Evolutionary conservation across 2,329 filamentous ascomycete species (phyloP).

Genomic region (Cercospora beticola): DNA sequence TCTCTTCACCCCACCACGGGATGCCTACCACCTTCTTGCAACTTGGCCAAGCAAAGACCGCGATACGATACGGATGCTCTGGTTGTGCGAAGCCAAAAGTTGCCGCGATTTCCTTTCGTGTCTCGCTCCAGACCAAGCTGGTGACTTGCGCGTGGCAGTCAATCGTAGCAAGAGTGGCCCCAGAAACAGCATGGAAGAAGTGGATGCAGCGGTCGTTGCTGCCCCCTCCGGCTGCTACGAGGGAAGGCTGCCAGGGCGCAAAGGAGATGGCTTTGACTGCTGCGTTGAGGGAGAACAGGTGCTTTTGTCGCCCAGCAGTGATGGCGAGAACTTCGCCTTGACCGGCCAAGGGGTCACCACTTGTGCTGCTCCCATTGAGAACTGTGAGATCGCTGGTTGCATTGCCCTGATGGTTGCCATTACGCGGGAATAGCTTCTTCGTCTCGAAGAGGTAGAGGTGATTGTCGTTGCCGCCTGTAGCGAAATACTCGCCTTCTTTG

Average conservation of each 20-base stretch:
- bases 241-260: constrained; percentile 85
- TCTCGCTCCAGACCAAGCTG: constrained; percentile 75
- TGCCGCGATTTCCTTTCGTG: constrained; percentile 78
- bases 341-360: constrained; percentile 22
- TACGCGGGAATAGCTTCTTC: constrained; percentile 50
- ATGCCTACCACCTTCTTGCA: constrained; percentile 83
- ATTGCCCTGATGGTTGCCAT: constrained; percentile 6
- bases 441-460: constrained; percentile 77
- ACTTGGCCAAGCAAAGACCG: constrained; percentile 91
- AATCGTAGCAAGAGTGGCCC: constrained; percentile 82
- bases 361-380: constrained; percentile 14
- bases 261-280: constrained; percentile 97
- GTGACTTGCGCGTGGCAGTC: constrained; percentile 92
- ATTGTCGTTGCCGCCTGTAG: constrained; percentile 92
- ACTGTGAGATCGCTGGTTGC: constrained; percentile 20
- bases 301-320: constrained; percentile 53
- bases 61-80: constrained; percentile 84
- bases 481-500: constrained; percentile 70
- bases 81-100: constrained; percentile 93
- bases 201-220: constrained; percentile 94
- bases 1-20: constrained; percentile 75
- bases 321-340: constrained; percentile 36
- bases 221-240: constrained; percentile 88
- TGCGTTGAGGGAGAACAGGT: constrained; percentile 76
- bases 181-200: constrained; percentile 86